Evolutionary conservation across 345 rosid species (phyloP).

Genomic region (Hibiscus trionum): DNA sequence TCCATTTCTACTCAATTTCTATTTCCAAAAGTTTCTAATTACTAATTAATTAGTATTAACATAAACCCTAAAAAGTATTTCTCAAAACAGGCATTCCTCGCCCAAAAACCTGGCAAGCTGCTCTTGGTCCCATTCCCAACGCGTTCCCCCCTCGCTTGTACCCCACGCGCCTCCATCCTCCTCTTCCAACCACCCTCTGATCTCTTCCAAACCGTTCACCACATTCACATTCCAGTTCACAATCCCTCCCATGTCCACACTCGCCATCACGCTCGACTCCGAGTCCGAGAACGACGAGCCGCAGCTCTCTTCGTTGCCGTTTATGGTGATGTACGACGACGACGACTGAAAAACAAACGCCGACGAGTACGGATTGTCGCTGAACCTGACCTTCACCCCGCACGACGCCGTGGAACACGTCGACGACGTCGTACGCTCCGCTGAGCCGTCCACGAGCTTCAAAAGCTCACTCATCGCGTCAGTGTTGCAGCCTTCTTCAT

Average conservation of each 20-base stretch:
- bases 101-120: conserved; percentile 43
- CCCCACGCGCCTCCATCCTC: conserved; percentile 28
- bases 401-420: background rate
- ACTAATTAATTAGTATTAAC: background rate
- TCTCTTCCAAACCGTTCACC: background rate
- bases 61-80: background rate
- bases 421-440: background rate
- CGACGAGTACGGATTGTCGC: conserved; percentile 56
- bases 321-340: conserved; percentile 61
- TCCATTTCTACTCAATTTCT: background rate
- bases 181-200: background rate
- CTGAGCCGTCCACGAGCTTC: conserved; percentile 38
- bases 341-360: conserved; percentile 43
- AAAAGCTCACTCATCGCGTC: conserved; percentile 8
- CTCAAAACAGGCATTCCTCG: conserved; percentile 9
- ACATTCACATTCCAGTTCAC: background rate
- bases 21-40: background rate
- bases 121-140: conserved; percentile 27
- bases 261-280: conserved; percentile 69
- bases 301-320: conserved; percentile 84
- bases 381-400: conserved; percentile 46
- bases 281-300: conserved; percentile 74
- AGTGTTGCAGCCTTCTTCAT: background rate
- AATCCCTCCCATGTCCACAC: conserved; percentile 50
- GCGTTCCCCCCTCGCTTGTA: conserved; percentile 16